These are phyloP conservation scores for Rhynchosporium agropyri DNA, from an alignment of 2,329 filamentous ascomycete genomes.

Conservation along the genomic window DNA sequence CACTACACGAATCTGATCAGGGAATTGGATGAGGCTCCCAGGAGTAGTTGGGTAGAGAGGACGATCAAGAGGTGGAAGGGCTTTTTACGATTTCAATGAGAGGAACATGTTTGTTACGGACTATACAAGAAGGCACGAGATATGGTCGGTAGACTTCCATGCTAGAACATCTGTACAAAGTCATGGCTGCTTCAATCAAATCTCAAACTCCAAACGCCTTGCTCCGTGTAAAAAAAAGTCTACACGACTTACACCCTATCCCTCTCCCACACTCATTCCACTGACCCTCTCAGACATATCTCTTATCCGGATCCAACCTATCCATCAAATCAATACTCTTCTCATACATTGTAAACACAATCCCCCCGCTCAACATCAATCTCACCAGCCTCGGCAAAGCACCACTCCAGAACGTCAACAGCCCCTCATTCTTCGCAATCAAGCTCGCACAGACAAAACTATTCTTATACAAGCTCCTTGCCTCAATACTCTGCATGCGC, in stretches of 20 bases:
- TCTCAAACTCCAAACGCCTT: slow-evolving; percentile 31
- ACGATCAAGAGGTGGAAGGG: slow-evolving; percentile 59
- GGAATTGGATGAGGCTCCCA: slow-evolving; percentile 66
- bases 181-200: slow-evolving; percentile 20
- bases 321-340: slow-evolving; percentile 92
- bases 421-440: slow-evolving; percentile 86
- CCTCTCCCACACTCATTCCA: not conserved
- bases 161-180: not conserved
- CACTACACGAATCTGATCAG: slow-evolving; percentile 63
- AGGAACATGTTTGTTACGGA: slow-evolving; percentile 12
- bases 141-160: not conserved
- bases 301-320: slow-evolving; percentile 76
- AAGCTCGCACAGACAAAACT: slow-evolving; percentile 78
- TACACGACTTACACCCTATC: slow-evolving; percentile 16
- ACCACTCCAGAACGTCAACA: slow-evolving; percentile 92
- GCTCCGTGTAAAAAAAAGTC: slow-evolving; percentile 20
- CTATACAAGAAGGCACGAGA: not conserved
- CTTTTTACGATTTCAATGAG: slow-evolving; percentile 58
- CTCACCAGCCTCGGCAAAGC: slow-evolving; percentile 83
- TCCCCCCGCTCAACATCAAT: slow-evolving; percentile 88
- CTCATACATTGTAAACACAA: slow-evolving; percentile 98
- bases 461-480: slow-evolving; percentile 79
- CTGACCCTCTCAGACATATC: slow-evolving; percentile 64
- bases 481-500: slow-evolving; percentile 94
- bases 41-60: slow-evolving; percentile 55